Percentiles rank a stretch among this genome's conserved stretches.
These are phyloP conservation scores for Flueggea neowawraea DNA, from an alignment of 441 rosid species.

Conservation along the genomic window DNA sequence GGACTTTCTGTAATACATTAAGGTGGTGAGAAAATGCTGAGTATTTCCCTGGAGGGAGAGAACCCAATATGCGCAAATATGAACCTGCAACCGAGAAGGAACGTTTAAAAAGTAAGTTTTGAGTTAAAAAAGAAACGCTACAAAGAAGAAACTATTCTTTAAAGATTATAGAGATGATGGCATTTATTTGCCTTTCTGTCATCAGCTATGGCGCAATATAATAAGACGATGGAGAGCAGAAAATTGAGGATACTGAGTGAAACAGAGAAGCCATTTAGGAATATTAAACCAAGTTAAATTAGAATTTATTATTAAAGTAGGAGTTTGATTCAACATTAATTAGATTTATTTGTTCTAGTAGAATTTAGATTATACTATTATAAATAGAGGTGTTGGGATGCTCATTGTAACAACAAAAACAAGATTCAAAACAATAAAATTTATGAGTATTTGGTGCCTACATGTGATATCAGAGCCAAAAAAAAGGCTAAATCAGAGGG, in stretches of 20 bases:
- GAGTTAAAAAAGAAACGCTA: no score
- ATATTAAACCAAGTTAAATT: no score
- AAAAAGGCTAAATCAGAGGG: no score
- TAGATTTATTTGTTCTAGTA: no score
- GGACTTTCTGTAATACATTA: slow-evolving; percentile 29
- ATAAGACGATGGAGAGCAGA: not conserved
- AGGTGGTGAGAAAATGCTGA: slow-evolving; percentile 36
- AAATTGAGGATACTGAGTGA: not conserved
- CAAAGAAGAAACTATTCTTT: not conserved
- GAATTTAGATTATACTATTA: no score
- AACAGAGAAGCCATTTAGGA: not conserved
- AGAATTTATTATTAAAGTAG: no score
- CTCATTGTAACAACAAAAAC: no score
- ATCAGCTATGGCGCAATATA: slow-evolving; percentile 1
- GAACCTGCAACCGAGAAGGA: slow-evolving; percentile 19
- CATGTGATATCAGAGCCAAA: no score
- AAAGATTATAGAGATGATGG: not conserved
- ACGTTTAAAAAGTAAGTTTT: not conserved
- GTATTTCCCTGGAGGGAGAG: slow-evolving; percentile 34
- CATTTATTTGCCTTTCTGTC: slow-evolving; percentile 15
- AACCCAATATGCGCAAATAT: slow-evolving; percentile 62
- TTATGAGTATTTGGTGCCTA: no score
- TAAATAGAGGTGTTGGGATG: no score
- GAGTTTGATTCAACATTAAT: no score
- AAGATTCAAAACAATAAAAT: no score